Base-by-base conservation (phyloP, 2,329 filamentous ascomycete genomes). In the Cercospora sojina region DNA sequence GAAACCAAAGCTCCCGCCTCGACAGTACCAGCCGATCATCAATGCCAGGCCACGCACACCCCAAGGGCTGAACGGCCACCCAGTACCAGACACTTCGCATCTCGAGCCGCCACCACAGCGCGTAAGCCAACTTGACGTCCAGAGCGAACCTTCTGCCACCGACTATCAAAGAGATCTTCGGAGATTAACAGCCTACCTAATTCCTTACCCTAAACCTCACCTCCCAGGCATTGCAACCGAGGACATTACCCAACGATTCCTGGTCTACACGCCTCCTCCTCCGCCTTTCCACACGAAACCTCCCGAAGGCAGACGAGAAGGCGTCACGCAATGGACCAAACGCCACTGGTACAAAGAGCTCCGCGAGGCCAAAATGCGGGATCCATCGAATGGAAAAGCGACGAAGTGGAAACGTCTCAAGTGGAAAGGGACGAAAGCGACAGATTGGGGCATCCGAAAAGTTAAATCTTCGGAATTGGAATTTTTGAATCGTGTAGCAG, bases 341-440 rank as follows among this genome's bases (percentile, higher is more conserved):
- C 75, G 81, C 6, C 80, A 80, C 73, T 83, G 80, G 81, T 78
- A 82, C 70, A 77, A 80, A 63, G 80, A 82, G 70, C 79, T 82
- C 10, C 78, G 80, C 5, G 75, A 75, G 41, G 80, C 80, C 3
- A 82, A 81, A 63, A 74, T 65, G 64, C 63, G 66, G 10, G 55
- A 56, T 10, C 76, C 78, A 18, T 77, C 72, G 66, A 75, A 78
- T 27, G 79, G 80, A 51, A 77, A 74, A 0, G 75, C 76, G 5
- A 78, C 76, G 41, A 47, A 23, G 35, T 82, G 79, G 79, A 78
- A 80, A 63, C 80, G 80, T 12, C 72, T 81, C 64, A 81, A 82
- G 61, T 77, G 79, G 59, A 77, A 75, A 62, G 78, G 77, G 5
- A 81, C 79, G 1, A 77, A 74, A 41, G 77, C 79, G 13, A 79